A percentile compares a stretch with the other conserved stretches of the same genome.
These are phyloP conservation scores for Juncus inflexus DNA, from an alignment of 176 grass and related monocot genomes.

Conservation along the genomic window DNA sequence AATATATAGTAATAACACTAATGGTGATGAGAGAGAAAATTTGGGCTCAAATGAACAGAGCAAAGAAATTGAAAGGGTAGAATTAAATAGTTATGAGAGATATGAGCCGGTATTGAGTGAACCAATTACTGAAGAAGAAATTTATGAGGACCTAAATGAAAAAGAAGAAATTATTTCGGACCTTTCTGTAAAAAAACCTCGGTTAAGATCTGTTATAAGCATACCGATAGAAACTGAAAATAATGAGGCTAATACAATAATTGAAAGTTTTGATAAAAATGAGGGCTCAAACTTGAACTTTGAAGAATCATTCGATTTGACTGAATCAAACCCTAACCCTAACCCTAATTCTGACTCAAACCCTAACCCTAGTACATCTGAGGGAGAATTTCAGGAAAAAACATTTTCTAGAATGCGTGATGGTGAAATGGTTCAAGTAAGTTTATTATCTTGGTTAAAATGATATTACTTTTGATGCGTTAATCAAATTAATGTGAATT, in stretches of 20 bases:
- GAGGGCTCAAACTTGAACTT: constrained; percentile 26
- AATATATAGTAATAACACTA: constrained; percentile 26
- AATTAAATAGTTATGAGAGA: not conserved
- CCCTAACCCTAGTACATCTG: constrained; percentile 24
- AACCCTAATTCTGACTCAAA: constrained; percentile 19
- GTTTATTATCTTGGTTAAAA: not conserved
- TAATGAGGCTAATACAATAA: constrained; percentile 28
- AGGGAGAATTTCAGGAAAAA: constrained; percentile 68
- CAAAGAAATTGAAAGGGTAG: not conserved
- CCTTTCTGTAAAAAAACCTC: constrained; percentile 17
- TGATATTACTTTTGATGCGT: constrained; percentile 13
- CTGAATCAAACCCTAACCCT: constrained; percentile 30
- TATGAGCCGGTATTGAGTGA: constrained; percentile 3
- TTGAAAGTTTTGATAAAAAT: not conserved
- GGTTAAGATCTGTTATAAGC: constrained; percentile 68
- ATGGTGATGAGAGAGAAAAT: constrained; percentile 26
- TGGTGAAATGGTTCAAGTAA: constrained; percentile 77
- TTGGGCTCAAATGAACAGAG: not conserved
- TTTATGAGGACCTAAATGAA: constrained; percentile 1
- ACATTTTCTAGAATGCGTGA: constrained; percentile 93
- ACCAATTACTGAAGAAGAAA: not conserved
- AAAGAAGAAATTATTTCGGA: constrained; percentile 14
- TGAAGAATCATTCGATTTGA: constrained; percentile 28
- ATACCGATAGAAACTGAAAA: constrained; percentile 41
- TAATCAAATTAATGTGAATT: constrained; percentile 2